These are phyloP conservation scores for Ramaria sp. DNA, from an alignment of 768 basidiomycete genomes.

Conservation along the genomic window DNA sequence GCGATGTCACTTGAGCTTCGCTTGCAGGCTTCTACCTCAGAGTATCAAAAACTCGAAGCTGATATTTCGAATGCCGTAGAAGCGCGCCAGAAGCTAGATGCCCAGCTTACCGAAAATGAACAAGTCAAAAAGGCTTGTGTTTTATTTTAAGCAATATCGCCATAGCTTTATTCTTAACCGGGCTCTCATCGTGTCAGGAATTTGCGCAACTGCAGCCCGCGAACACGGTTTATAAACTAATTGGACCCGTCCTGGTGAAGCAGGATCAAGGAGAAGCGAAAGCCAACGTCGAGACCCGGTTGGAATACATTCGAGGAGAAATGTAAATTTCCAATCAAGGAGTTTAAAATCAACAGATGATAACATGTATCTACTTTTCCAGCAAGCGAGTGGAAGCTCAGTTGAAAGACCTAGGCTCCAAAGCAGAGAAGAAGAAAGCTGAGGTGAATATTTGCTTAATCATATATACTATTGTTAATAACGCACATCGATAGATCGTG, in stretches of 20 bases:
- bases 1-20: slow-evolving; percentile 1
- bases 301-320: slow-evolving; percentile 81
- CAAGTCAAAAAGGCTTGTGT: slow-evolving; percentile 75
- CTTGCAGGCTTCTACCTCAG: slow-evolving; percentile 26
- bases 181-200: slow-evolving; percentile 45
- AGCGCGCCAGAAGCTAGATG: slow-evolving; percentile 76
- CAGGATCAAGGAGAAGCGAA: slow-evolving; percentile 86
- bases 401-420: slow-evolving; percentile 66
- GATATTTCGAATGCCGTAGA: slow-evolving; percentile 69
- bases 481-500: slow-evolving; percentile 38
- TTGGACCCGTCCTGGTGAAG: slow-evolving; percentile 83
- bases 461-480: not conserved
- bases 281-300: slow-evolving; percentile 75
- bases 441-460: slow-evolving; percentile 43
- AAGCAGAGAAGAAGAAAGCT: slow-evolving; percentile 69
- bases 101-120: slow-evolving; percentile 87
- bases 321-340: slow-evolving; percentile 45
- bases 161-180: not conserved
- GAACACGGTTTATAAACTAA: slow-evolving; percentile 81
- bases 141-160: not conserved
- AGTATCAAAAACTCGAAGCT: slow-evolving; percentile 72
- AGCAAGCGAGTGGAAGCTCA: slow-evolving; percentile 75
- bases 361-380: slow-evolving; percentile 10
- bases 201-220: slow-evolving; percentile 61
- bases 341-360: not conserved